Evolutionary conservation across 495 filamentous ascomycete genomes (phyloP).

Genomic region (Durotheca rogersii): DNA sequence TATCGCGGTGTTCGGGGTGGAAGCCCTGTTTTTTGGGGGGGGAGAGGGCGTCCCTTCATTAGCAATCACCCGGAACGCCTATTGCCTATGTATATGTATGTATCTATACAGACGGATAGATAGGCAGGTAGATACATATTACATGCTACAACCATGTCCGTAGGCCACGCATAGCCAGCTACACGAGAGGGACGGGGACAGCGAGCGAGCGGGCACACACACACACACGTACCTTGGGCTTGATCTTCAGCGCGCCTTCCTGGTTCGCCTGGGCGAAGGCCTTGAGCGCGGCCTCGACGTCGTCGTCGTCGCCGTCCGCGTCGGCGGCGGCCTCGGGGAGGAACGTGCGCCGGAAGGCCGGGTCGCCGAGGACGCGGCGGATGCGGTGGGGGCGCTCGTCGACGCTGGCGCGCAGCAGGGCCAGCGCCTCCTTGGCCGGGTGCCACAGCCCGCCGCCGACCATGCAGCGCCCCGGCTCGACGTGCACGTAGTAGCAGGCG

Average conservation of each 20-base stretch:
- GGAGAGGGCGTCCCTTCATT: too few relatives aligned
- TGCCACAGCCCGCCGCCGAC: constrained; percentile 78
- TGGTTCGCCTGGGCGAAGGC: constrained; percentile 68
- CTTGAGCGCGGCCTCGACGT: constrained; percentile 53
- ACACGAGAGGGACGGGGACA: too few relatives aligned
- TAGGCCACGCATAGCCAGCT: too few relatives aligned
- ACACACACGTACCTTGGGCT: constrained; percentile 83
- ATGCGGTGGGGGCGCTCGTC: constrained; percentile 67
- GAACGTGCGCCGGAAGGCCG: constrained; percentile 61
- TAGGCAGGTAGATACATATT: too few relatives aligned
- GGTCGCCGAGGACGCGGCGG: constrained; percentile 62
- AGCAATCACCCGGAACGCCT: too few relatives aligned
- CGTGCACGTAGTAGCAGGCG: constrained; percentile 71
- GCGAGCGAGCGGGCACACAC: too few relatives aligned
- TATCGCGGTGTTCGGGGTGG: constrained; percentile 67
- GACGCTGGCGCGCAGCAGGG: constrained; percentile 68
- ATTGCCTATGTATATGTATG: too few relatives aligned
- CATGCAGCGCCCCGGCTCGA: constrained; percentile 45
- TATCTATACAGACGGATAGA: too few relatives aligned
- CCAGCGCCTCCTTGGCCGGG: constrained; percentile 62
- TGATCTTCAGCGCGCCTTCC: constrained; percentile 76
- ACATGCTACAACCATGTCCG: too few relatives aligned
- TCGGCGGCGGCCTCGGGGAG: constrained; percentile 56
- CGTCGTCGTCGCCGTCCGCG: constrained; percentile 56
- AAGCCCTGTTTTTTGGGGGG: too few relatives aligned